These are phyloP conservation scores for Scheffersomyces coipomensis DNA, from an alignment of 805 yeast species.

Conservation along the genomic window DNA sequence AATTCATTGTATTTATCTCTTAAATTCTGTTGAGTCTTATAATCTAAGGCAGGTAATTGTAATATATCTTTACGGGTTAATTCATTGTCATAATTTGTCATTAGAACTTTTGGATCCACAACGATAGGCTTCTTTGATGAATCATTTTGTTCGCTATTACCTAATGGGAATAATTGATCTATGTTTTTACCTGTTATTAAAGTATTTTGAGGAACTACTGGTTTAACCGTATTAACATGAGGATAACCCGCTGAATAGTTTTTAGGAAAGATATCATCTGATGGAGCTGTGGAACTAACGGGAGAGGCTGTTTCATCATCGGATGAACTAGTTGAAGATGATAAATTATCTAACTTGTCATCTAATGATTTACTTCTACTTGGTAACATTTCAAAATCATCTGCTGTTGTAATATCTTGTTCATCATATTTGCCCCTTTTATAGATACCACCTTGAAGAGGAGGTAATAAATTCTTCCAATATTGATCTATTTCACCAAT, in stretches of 20 bases:
- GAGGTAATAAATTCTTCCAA: conserved; percentile 82
- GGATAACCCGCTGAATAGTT: conserved; percentile 36
- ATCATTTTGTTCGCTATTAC: conserved; percentile 3
- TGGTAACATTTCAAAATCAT: background rate
- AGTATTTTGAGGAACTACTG: conserved; percentile 51
- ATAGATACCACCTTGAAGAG: conserved; percentile 76
- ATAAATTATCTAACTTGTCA: conserved; percentile 11
- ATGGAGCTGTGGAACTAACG: background rate
- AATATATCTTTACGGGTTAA: conserved; percentile 56
- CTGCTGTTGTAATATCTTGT: conserved; percentile 1
- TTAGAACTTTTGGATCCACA: conserved; percentile 53
- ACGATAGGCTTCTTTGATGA: conserved; percentile 19
- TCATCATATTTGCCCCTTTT: conserved; percentile 1
- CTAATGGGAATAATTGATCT: conserved; percentile 32
- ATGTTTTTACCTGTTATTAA: conserved; percentile 38
- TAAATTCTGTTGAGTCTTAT: conserved; percentile 58
- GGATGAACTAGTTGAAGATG: conserved; percentile 2
- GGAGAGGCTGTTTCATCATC: conserved; percentile 9
- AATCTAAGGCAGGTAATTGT: conserved; percentile 63
- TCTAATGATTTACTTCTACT: conserved; percentile 8
- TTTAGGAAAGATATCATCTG: background rate
- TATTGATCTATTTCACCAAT: conserved; percentile 62
- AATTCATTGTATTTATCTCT: conserved; percentile 58
- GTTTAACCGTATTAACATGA: conserved; percentile 37
- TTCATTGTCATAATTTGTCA: conserved; percentile 57